Conservation (phyloP, 139 green algal species). For the Chlorella sp. region DNA sequence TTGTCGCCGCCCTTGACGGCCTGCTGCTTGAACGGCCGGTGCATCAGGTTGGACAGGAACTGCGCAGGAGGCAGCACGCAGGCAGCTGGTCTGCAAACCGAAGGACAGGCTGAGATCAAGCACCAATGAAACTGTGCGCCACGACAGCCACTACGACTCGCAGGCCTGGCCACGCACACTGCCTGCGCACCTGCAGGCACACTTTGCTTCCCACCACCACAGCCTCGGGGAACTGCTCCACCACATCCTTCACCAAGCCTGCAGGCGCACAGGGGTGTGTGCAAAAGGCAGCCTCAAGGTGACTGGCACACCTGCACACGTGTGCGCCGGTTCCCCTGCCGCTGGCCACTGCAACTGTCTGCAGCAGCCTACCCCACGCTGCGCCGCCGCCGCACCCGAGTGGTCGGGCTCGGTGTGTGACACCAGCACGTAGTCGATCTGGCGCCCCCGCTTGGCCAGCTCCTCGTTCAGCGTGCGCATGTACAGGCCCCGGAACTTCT, state of each 20-base stretch:
- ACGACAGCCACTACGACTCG: too few relatives aligned
- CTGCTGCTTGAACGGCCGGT: conserved; percentile 65
- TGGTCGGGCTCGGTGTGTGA: conserved; percentile 95
- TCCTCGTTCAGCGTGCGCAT: conserved; percentile 63
- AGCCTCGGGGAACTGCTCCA: conserved; percentile 83
- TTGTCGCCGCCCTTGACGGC: conserved; percentile 90
- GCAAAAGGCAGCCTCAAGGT: not conserved
- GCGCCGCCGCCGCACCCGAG: conserved; percentile 44
- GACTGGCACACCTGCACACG: not conserved
- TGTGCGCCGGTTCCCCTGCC: too few relatives aligned
- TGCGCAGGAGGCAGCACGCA: not conserved
- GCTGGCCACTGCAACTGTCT: too few relatives aligned
- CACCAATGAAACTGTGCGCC: too few relatives aligned
- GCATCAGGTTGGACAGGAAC: conserved; percentile 77
- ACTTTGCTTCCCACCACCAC: conserved; percentile 90
- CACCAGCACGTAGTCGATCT: conserved; percentile 90
- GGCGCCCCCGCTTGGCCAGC: conserved; percentile 48
- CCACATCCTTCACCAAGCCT: conserved; percentile 85
- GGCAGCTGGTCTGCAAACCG: too few relatives aligned
- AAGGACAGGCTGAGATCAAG: too few relatives aligned
- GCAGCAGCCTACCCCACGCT: not conserved
- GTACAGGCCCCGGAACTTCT: conserved; percentile 96
- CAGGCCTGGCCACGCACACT: too few relatives aligned
- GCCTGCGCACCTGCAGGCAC: conserved; percentile 43
- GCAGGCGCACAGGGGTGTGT: not conserved